A percentile compares a stretch with the other conserved stretches of the same genome.
These are phyloP conservation scores for Coemansia sp. DNA, from an alignment of 192 early-diverging fungal species.

Conservation along the genomic window DNA sequence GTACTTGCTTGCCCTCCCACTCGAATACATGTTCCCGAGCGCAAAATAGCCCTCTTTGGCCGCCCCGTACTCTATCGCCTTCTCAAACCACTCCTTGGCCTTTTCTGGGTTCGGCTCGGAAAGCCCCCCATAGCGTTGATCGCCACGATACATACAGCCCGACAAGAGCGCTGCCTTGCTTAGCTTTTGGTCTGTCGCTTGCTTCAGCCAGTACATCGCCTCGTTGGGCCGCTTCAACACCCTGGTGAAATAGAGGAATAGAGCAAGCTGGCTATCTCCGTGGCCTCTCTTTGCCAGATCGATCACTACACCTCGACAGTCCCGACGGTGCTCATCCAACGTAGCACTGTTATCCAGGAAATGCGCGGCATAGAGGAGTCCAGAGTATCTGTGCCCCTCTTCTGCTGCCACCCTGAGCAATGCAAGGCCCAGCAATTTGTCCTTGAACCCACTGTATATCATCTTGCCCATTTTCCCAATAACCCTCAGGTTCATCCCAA, in stretches of 20 bases:
- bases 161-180: slow-evolving; percentile 18
- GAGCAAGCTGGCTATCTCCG: no score
- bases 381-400: slow-evolving; percentile 23
- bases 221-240: no score
- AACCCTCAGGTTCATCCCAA: slow-evolving; percentile 6
- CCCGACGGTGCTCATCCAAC: neutral
- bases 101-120: neutral
- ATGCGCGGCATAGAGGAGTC: slow-evolving; percentile 14
- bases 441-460: slow-evolving; percentile 6
- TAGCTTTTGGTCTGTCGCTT: no score
- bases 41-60: slow-evolving; percentile 18
- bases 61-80: slow-evolving; percentile 4
- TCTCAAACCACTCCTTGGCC: slow-evolving; percentile 21
- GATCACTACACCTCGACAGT: no score
- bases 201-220: no score
- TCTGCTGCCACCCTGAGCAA: slow-evolving; percentile 40
- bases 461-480: slow-evolving; percentile 13
- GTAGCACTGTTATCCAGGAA: slow-evolving; percentile 6
- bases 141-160: no score
- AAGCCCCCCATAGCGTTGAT: slow-evolving; percentile 10
- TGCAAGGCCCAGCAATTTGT: slow-evolving; percentile 21
- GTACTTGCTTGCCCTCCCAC: slow-evolving; percentile 4
- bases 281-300: no score
- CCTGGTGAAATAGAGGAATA: no score
- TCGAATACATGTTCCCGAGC: slow-evolving; percentile 20